Conservation (phyloP, 1,139 yeast genomes). For the Hyphopichia khmerensis region DNA sequence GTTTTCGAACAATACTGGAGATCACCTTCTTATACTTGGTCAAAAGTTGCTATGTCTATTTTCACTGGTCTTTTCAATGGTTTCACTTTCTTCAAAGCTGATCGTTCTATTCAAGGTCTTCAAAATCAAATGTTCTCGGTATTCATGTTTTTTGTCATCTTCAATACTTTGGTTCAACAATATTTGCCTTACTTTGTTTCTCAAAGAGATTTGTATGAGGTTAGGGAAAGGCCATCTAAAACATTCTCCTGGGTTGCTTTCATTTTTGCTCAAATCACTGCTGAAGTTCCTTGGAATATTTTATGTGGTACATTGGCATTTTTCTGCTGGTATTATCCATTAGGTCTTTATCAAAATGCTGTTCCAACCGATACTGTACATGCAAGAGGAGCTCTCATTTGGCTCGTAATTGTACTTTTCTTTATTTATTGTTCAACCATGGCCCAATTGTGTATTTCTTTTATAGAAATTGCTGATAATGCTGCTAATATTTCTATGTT, state of each 20-base stretch:
- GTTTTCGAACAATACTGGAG: slow-evolving; percentile 43
- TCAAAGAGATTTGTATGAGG: slow-evolving; percentile 38
- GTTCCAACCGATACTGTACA: slow-evolving; percentile 20
- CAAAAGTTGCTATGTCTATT: slow-evolving; percentile 38
- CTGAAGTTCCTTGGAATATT: slow-evolving; percentile 76
- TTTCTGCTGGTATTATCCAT: slow-evolving; percentile 80
- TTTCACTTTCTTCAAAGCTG: slow-evolving; percentile 39
- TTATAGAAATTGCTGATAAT: slow-evolving; percentile 36
- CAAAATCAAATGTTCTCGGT: slow-evolving; percentile 50
- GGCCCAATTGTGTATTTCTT: slow-evolving; percentile 40
- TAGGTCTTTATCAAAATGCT: slow-evolving; percentile 66
- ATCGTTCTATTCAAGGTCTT: slow-evolving; percentile 38
- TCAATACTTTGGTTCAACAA: slow-evolving; percentile 57
- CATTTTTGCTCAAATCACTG: slow-evolving; percentile 62
- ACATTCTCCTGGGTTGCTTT: slow-evolving; percentile 29
- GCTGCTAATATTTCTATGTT: slow-evolving; percentile 34
- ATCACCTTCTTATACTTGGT: slow-evolving; percentile 38
- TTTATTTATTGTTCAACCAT: slow-evolving; percentile 34
- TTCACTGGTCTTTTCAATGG: slow-evolving; percentile 47
- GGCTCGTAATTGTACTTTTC: slow-evolving; percentile 43
- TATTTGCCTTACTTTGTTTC: slow-evolving; percentile 30
- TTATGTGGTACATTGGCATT: slow-evolving; percentile 63
- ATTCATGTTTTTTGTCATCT: slow-evolving; percentile 52
- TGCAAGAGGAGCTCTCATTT: slow-evolving; percentile 42
- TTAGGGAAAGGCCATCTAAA: slow-evolving; percentile 32